Percentiles rank a stretch among this genome's conserved stretches.
Evolutionary conservation across 345 rosid genomes (phyloP).

Genomic region (Linum lewisii): DNA sequence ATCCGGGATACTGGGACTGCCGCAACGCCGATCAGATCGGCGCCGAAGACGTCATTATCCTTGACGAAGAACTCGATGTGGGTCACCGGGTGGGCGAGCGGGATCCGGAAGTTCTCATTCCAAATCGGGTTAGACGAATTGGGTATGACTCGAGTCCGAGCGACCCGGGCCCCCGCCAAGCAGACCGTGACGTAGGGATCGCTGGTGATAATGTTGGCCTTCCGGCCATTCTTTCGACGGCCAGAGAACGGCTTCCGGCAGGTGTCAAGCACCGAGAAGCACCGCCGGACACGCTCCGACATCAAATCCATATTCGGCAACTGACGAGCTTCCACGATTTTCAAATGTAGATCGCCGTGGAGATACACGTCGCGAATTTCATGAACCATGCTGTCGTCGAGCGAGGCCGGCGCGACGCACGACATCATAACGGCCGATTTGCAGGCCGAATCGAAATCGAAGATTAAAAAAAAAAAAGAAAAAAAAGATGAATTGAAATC

Average conservation of each 20-base stretch:
- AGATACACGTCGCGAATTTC: slow-evolving; percentile 20
- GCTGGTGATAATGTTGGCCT: slow-evolving; percentile 53
- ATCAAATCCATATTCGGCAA: slow-evolving; percentile 80
- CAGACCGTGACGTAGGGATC: slow-evolving; percentile 83
- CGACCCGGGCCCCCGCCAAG: slow-evolving; percentile 62
- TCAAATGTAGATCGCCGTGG: slow-evolving; percentile 71
- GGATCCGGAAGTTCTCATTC: slow-evolving; percentile 60
- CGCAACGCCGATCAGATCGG: slow-evolving; percentile 61
- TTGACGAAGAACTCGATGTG: slow-evolving; percentile 61
- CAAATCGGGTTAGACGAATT: slow-evolving; percentile 56
- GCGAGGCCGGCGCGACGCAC: background rate
- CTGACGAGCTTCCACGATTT: slow-evolving; percentile 57
- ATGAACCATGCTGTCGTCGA: background rate
- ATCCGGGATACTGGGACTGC: slow-evolving; percentile 29
- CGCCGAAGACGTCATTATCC: slow-evolving; percentile 75
- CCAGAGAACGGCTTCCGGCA: slow-evolving; percentile 27
- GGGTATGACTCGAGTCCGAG: slow-evolving; percentile 72
- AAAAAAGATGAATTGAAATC: background rate
- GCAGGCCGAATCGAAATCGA: background rate
- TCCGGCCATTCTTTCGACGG: slow-evolving; percentile 6
- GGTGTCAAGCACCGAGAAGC: slow-evolving; percentile 28
- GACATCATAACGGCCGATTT: background rate
- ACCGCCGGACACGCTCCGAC: slow-evolving; percentile 47
- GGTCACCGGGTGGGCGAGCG: slow-evolving; percentile 61
- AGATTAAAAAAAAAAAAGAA: background rate